These are phyloP conservation scores for Fusarium falciforme DNA, from an alignment of 2,329 filamentous ascomycete genomes.

Conservation along the genomic window DNA sequence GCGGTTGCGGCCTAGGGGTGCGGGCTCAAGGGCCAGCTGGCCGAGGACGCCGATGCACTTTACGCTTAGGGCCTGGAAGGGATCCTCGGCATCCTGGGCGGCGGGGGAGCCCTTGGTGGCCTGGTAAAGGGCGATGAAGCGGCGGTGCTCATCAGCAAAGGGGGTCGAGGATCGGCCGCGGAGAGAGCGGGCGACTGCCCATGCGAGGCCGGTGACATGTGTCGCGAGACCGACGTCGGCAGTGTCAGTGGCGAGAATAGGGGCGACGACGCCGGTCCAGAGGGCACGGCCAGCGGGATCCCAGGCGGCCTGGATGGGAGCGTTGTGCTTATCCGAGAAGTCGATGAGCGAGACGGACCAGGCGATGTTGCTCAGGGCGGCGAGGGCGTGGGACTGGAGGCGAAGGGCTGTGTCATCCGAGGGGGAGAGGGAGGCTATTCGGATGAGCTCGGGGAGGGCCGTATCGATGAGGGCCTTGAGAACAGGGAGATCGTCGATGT, in stretches of 20 bases:
- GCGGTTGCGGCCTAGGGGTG: constrained; percentile 65
- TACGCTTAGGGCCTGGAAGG: constrained; percentile 71
- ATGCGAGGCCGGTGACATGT: constrained; percentile 72
- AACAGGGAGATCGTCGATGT: constrained; percentile 65
- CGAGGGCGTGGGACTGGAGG: constrained; percentile 66
- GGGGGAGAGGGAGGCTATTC: constrained; percentile 56
- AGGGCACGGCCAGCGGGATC: constrained; percentile 63
- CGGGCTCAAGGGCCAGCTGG: constrained; percentile 68
- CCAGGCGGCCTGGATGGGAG: constrained; percentile 66
- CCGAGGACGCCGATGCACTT: constrained; percentile 76
- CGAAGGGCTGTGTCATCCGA: constrained; percentile 55
- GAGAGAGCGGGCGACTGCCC: constrained; percentile 71
- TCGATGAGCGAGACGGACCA: constrained; percentile 74
- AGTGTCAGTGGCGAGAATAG: constrained; percentile 70
- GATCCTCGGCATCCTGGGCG: constrained; percentile 56
- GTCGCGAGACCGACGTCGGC: constrained; percentile 72
- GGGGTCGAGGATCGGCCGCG: constrained; percentile 60
- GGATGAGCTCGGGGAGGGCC: constrained; percentile 59
- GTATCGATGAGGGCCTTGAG: constrained; percentile 56
- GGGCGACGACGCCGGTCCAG: constrained; percentile 67
- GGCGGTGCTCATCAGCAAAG: constrained; percentile 65
- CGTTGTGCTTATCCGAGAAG: constrained; percentile 65
- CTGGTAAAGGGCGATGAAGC: constrained; percentile 74
- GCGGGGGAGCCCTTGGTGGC: constrained; percentile 59
- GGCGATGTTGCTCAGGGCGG: constrained; percentile 73